Evolutionary conservation across 2,329 filamentous ascomycete genomes (phyloP), one percentile per base, ranked within the genome.

Genomic region (Colletotrichum noveboracense): DNA sequence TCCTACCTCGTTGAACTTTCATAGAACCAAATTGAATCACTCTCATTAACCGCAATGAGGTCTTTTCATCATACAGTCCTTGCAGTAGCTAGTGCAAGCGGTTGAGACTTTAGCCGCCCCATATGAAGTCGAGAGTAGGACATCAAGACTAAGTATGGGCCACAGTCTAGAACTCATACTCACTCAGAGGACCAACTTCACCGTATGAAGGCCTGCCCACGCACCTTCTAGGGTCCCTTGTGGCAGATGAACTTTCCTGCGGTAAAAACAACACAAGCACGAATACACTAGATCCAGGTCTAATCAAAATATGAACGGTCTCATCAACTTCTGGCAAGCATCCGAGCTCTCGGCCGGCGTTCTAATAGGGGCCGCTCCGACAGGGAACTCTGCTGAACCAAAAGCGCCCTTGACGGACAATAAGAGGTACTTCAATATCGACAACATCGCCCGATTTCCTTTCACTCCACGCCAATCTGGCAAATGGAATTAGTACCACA

Each of bases 1-100:
- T 3, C 18, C 0, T n/a, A 6, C 4, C 14, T 38, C 8, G 8
- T 43, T 43, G 36, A 0, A 10, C 0, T 18, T 4, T 48, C 18
- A 48, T 48, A 48, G 9, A 48, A 48, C 2, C 43, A 48, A 48
- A 48, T 48, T 48, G 43, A 48, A 21, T 6, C 43, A 48, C 43
- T 21, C 18, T 48, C 43, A 4, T 48, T 21, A 48, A 48, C 18
- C 2, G 18, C 43, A 48, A 3, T 4, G 18, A 48, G 2, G 38
- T 10, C 0, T n/a, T 48, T n/a, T 6, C 8, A 43, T 43, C 8
- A 18, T 48, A 5, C 38, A 7, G 18, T n/a, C 18, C 1, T 2
- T 48, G 10, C 5, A 12, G 9, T 48, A 48, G 6, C 5, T 48
- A 48, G 38, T 1, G 1, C 3, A 7, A 12, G 9, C 38, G 38